A percentile compares a stretch with the other conserved stretches of the same genome.
These are phyloP conservation scores for Phyllosticta citriasiana DNA, from an alignment of 2,329 filamentous ascomycete species.

Conservation along the genomic window DNA sequence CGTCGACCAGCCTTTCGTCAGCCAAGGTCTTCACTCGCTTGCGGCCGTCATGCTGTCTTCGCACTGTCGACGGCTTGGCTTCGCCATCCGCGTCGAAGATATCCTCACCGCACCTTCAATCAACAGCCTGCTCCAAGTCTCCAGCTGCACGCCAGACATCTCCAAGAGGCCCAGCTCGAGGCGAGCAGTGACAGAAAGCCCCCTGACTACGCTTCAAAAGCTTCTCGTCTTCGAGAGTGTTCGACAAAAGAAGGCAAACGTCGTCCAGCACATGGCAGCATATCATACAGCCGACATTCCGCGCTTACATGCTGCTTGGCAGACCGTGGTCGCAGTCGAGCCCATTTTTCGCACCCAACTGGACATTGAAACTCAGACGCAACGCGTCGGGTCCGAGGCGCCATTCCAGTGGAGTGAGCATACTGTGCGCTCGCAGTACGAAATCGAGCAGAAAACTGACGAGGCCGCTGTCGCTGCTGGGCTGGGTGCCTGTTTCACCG, in stretches of 20 bases:
- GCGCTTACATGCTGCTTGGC: background rate
- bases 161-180: background rate
- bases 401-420: background rate
- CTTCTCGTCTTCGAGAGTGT: background rate
- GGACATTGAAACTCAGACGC: background rate
- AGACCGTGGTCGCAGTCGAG: background rate
- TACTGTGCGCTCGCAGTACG: background rate
- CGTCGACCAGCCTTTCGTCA: background rate
- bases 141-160: too few relatives aligned
- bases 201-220: background rate
- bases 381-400: background rate
- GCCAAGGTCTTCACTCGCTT: background rate
- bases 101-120: background rate
- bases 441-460: background rate
- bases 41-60: background rate
- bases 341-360: background rate
- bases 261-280: background rate
- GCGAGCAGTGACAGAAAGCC: background rate
- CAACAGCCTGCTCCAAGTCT: background rate
- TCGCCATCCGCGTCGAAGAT: background rate
- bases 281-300: background rate
- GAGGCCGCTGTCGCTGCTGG: background rate
- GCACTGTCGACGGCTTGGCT: background rate
- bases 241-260: background rate
- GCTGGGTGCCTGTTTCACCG: background rate